Base-by-base conservation (phyloP, 805 yeast species). In the Saccharomycopsis javanensis region DNA sequence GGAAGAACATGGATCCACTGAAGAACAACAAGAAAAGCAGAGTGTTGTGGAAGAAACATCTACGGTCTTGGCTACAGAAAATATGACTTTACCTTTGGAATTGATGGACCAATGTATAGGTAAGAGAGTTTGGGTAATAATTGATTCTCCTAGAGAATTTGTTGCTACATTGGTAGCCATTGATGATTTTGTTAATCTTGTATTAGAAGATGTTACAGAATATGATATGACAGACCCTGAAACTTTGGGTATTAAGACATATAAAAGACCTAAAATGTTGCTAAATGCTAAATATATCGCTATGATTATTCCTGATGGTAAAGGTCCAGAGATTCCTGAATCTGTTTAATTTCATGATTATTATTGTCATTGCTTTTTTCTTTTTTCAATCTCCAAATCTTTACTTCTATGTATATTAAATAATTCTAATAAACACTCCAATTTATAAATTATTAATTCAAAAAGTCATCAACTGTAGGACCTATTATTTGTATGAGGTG, bases 161-260 rank as follows among this genome's bases (percentile, higher is more conserved):
- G 78, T 79, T n/a, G 99, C 99, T 1, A 88, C 83, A 3, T 75
- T 94, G 54, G 80, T 86, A 30, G 98, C 98, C 1, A 92, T 92
- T 69, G 99, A 94, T 68, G 98, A 94, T 70, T 92, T 85, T 65
- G 97, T 94, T 60, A 94, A 88, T 67, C 82, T 91, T 70, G 96
- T 94, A 10, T 76, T 94, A 55, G 87, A 86, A 64, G 84, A 91
- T 64, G 97, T 86, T 37, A 77, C 78, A 7, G 96, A 88, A 64
- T 73, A 53, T 46, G 79, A 76, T 55, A 42, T 42, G 48, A 10
- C 27, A 8, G 72, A 69, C 46, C 76, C 75, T 35, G 78, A 77
- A 4, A 66, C 68, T 57, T 71, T 74, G 46, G 75, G 72, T 34
- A 75, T 74, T 20, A 42, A 42, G n/a, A 42, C 48, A 15, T 42